Base-by-base conservation (phyloP, 2,329 filamentous ascomycete genomes). In the Nannizzia gypsea region DNA sequence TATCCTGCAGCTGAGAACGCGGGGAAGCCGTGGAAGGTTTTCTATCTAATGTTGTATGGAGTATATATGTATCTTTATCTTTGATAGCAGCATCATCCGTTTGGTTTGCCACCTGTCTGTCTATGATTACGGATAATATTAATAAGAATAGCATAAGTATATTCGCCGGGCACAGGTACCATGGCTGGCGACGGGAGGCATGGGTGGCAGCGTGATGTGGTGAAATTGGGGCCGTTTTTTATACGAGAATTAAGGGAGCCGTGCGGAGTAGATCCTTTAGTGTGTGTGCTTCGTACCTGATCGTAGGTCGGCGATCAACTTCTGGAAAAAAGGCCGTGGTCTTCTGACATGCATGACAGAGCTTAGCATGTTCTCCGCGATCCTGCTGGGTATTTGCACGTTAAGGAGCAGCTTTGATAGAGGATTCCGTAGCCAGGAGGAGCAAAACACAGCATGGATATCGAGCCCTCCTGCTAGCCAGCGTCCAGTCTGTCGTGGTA, bases 161-260 rank as follows among this genome's bases (percentile, higher is more conserved):
- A n/a, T n/a, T n/a, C n/a, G n/a, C n/a, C n/a, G 31, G 31, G 11
- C 31, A 34, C 38, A 42, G 38, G 44, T 48, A 48, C 20, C 13
- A 13, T 54, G 48, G 48, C 48, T 54, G 48, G 48, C 48, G n/a
- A 34, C 48, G 48, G 48, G 48, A 54, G n/a, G 26, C 48, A 54
- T 24, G 44, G 24, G 6, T 31, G 48, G n/a, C 48, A 31, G 11
- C 13, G 13, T n/a, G 6, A 8, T 6, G 31, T 54, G 28, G 48
- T n/a, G 48, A 26, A 11, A 8, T 54, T 54, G 24, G 44, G 44
- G 28, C 48, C 28, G 48, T 54, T 26, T 26, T 50, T 15, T 52
- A 52, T 52, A 34, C 48, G 48, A 52, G 48, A 28, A 20, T 52
- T 20, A 24, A 52, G n/a, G 24, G 28, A 31, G 48, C 6, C 8